Evolutionary conservation across 1,284 basidiomycete genomes (phyloP).

Genomic region (Ceratobasidium sp.): DNA sequence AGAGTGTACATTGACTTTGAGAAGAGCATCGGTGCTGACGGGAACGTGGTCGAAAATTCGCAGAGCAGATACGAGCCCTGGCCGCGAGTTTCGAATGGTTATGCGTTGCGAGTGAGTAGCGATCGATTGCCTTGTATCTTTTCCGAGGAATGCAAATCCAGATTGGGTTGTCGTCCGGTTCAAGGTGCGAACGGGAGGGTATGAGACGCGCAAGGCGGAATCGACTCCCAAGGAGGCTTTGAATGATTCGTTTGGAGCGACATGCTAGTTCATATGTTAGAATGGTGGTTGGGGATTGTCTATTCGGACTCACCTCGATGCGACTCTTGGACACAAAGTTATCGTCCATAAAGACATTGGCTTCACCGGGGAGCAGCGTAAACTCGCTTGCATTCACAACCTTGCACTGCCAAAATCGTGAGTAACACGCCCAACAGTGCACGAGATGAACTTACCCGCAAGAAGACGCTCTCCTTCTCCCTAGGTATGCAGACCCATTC

Average conservation of each 20-base stretch:
- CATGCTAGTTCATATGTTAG: not conserved
- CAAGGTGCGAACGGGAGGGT: constrained; percentile 50
- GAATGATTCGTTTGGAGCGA: constrained; percentile 45
- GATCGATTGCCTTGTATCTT: constrained; percentile 45
- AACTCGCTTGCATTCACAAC: constrained; percentile 45
- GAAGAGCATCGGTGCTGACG: constrained; percentile 50
- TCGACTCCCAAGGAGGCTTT: constrained; percentile 48
- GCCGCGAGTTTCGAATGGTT: constrained; percentile 51
- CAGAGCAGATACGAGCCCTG: constrained; percentile 44
- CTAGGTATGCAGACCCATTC: constrained; percentile 50
- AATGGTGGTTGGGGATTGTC: constrained; percentile 1
- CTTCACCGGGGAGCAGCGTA: constrained; percentile 48
- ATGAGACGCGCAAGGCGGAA: constrained; percentile 49
- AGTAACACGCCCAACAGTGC: not conserved
- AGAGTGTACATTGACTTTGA: constrained; percentile 51
- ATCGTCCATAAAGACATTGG: constrained; percentile 50
- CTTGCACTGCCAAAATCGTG: constrained; percentile 30
- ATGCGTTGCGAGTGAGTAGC: constrained; percentile 51
- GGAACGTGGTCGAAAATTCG: constrained; percentile 51
- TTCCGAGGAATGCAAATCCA: constrained; percentile 36
- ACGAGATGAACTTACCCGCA: not conserved
- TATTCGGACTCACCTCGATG: constrained; percentile 5
- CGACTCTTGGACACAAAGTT: constrained; percentile 50
- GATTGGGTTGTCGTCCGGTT: constrained; percentile 44
- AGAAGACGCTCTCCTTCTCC: constrained; percentile 19